These are phyloP conservation scores for Globisporangium echinulatum DNA, from an alignment of 352 stramenopile genomes.

Conservation along the genomic window DNA sequence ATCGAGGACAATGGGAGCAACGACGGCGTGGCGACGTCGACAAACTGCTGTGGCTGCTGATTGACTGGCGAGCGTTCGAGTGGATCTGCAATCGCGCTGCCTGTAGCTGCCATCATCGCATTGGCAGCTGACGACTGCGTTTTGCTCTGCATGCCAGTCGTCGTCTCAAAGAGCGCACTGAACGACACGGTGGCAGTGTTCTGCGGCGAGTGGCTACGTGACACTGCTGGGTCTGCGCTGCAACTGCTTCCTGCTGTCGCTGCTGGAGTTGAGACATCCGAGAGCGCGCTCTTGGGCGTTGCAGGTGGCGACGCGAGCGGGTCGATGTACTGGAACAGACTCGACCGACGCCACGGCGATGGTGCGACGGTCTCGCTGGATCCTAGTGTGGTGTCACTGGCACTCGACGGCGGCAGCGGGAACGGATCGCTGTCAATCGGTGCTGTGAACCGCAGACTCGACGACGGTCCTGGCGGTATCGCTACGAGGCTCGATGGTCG, in stretches of 20 bases:
- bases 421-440: background rate
- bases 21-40: too few species aligned
- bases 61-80: too few species aligned
- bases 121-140: background rate
- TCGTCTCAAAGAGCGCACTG: background rate
- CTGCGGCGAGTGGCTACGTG: background rate
- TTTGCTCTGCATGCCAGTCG: background rate
- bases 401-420: background rate
- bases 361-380: too few species aligned
- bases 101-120: too few species aligned
- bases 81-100: too few species aligned
- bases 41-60: too few species aligned
- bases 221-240: too few species aligned
- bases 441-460: background rate
- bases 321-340: conserved; percentile 21
- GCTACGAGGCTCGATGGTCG: conserved; percentile 4
- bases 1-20: too few species aligned
- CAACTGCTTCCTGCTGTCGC: background rate
- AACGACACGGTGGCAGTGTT: background rate
- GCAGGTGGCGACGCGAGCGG: background rate
- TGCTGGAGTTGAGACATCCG: too few species aligned
- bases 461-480: background rate
- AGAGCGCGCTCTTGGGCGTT: conserved; percentile 4
- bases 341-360: conserved; percentile 7
- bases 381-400: background rate